phyloP scores from a whole-genome alignment of 768 basidiomycete genomes.

The Leucogyrophana mollusca region DNA sequence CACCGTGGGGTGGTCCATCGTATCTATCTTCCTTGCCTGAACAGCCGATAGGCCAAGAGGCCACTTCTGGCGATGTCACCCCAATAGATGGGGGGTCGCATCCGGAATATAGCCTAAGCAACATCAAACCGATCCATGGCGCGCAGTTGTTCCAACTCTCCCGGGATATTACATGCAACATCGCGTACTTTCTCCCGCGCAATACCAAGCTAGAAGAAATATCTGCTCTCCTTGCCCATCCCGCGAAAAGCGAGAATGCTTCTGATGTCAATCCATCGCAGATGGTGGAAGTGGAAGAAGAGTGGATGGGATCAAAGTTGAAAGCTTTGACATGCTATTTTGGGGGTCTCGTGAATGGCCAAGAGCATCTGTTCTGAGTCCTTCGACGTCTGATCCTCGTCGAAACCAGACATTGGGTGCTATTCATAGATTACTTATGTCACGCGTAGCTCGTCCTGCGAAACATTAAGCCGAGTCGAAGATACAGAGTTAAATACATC shows the following conservation, averaged over 20 bases:
- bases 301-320: slow-evolving; percentile 92
- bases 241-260: neutral
- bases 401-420: too few relatives aligned
- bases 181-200: slow-evolving; percentile 89
- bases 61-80: neutral
- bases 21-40: slow-evolving; percentile 50
- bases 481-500: too few relatives aligned
- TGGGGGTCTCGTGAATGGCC: slow-evolving; percentile 75
- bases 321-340: slow-evolving; percentile 96
- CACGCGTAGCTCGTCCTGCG: too few relatives aligned
- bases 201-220: slow-evolving; percentile 79
- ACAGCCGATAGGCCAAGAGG: neutral
- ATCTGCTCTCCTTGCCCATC: slow-evolving; percentile 41
- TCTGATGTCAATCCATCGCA: slow-evolving; percentile 35
- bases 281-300: slow-evolving; percentile 88
- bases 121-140: slow-evolving; percentile 80
- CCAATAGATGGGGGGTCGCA: slow-evolving; percentile 26
- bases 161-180: slow-evolving; percentile 68
- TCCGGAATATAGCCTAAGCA: slow-evolving; percentile 65
- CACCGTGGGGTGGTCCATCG: slow-evolving; percentile 91
- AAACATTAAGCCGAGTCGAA: too few relatives aligned
- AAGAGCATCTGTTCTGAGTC: slow-evolving; percentile 62
- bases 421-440: too few relatives aligned
- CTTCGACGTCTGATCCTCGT: too few relatives aligned
- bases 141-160: slow-evolving; percentile 77